Conservation (phyloP, 441 rosid species). For the Gossypium lobatum region DNA sequence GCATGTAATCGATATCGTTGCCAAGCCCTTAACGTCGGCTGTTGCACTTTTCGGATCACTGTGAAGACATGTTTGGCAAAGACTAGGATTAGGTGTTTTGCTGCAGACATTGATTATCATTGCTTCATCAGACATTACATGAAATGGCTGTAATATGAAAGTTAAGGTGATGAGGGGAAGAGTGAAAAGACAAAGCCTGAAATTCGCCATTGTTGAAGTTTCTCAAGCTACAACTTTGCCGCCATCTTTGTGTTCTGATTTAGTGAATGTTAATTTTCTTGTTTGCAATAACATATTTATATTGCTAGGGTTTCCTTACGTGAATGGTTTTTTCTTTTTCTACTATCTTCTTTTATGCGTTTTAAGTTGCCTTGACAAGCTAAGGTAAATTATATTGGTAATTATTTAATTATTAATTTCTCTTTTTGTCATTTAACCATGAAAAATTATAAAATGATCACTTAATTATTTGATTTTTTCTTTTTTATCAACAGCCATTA, state of each 20-base stretch:
- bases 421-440: too few species aligned
- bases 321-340: neutral
- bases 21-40: neutral
- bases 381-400: too few species aligned
- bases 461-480: too few species aligned
- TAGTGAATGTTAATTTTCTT: neutral
- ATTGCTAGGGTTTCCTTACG: neutral
- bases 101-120: neutral
- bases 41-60: neutral
- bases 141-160: neutral
- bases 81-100: slow-evolving; percentile 12
- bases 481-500: too few species aligned
- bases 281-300: neutral
- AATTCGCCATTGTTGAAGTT: neutral
- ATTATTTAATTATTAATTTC: too few species aligned
- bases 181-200: neutral
- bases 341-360: too few species aligned
- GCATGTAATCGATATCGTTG: neutral
- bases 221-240: neutral
- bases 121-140: neutral
- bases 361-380: too few species aligned
- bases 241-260: neutral
- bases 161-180: neutral
- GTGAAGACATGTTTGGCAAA: neutral
- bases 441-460: too few species aligned